Conservation (phyloP, 2,329 filamentous ascomycete species). For the Neobulgaria alba region DNA sequence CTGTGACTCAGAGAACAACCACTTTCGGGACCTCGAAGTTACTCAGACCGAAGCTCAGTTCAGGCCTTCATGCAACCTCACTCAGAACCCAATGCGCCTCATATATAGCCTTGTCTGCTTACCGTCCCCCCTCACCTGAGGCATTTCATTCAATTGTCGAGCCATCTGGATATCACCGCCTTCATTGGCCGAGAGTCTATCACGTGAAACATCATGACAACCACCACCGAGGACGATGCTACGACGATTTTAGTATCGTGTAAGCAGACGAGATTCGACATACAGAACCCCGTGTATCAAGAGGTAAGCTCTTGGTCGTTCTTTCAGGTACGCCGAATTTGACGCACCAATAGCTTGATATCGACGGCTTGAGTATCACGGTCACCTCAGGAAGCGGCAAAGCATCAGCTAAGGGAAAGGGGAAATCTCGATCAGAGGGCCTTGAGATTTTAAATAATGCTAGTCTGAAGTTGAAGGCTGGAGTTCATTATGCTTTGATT, state of each 20-base stretch:
- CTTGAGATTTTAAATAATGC: slow-evolving; percentile 65
- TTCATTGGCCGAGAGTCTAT: not conserved
- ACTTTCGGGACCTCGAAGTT: no score
- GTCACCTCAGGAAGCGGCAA: slow-evolving; percentile 38
- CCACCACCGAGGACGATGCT: slow-evolving; percentile 17
- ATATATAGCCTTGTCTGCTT: not conserved
- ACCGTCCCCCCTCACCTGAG: not conserved
- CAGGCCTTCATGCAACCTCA: not conserved
- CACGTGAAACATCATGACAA: not conserved
- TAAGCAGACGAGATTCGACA: slow-evolving; percentile 29
- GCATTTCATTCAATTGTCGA: not conserved
- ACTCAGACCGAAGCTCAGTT: no score
- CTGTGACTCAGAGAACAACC: no score
- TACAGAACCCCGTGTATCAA: slow-evolving; percentile 26
- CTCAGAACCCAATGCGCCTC: not conserved
- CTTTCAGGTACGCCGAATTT: not conserved
- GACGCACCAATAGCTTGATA: slow-evolving; percentile 44
- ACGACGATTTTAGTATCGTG: slow-evolving; percentile 24
- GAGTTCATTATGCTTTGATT: slow-evolving; percentile 67
- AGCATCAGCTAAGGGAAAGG: slow-evolving; percentile 38
- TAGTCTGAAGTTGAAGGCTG: slow-evolving; percentile 62
- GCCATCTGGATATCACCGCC: not conserved
- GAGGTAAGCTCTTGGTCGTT: slow-evolving; percentile 16
- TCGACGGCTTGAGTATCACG: slow-evolving; percentile 65
- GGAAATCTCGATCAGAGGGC: slow-evolving; percentile 40